Percentiles rank a stretch among this genome's conserved stretches.
Evolutionary conservation across 192 early-diverging fungal genomes (phyloP).

Genomic region (Coemansia sp.): DNA sequence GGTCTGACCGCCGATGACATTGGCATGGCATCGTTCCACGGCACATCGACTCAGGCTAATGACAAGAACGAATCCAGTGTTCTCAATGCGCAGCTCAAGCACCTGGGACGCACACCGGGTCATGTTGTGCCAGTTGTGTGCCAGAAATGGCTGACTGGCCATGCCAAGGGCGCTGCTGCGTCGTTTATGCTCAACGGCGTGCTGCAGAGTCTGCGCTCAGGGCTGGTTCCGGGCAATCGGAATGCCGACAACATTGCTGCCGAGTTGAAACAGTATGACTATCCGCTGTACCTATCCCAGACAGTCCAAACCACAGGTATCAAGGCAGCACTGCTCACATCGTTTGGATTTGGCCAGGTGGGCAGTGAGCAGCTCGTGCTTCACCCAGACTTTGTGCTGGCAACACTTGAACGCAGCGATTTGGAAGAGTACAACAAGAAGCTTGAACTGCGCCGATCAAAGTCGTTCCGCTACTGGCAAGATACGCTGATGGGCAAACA

Average conservation of each 20-base stretch:
- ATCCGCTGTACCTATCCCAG: conserved; percentile 76
- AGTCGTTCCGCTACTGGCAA: conserved; percentile 24
- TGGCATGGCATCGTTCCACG: conserved; percentile 91
- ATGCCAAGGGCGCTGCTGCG: conserved; percentile 87
- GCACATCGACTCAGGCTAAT: conserved; percentile 91
- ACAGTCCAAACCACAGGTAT: conserved; percentile 65
- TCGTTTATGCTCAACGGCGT: conserved; percentile 93
- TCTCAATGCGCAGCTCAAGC: conserved; percentile 73
- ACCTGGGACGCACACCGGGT: not conserved
- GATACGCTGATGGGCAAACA: conserved; percentile 33
- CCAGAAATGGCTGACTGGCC: conserved; percentile 92
- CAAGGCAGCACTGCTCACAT: conserved; percentile 63
- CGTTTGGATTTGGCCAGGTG: conserved; percentile 72
- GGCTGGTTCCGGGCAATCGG: conserved; percentile 88
- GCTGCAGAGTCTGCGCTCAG: conserved; percentile 77
- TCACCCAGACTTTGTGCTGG: conserved; percentile 68
- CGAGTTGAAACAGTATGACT: conserved; percentile 69
- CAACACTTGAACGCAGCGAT: not conserved
- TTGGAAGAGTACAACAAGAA: conserved; percentile 23
- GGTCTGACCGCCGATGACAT: conserved; percentile 90
- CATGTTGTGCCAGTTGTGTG: conserved; percentile 78
- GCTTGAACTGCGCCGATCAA: not conserved
- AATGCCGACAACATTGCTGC: conserved; percentile 59
- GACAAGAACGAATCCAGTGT: conserved; percentile 95
- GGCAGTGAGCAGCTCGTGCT: conserved; percentile 65